These are phyloP conservation scores for Ulvella scutata DNA, from an alignment of 139 green algal species.

Conservation along the genomic window DNA sequence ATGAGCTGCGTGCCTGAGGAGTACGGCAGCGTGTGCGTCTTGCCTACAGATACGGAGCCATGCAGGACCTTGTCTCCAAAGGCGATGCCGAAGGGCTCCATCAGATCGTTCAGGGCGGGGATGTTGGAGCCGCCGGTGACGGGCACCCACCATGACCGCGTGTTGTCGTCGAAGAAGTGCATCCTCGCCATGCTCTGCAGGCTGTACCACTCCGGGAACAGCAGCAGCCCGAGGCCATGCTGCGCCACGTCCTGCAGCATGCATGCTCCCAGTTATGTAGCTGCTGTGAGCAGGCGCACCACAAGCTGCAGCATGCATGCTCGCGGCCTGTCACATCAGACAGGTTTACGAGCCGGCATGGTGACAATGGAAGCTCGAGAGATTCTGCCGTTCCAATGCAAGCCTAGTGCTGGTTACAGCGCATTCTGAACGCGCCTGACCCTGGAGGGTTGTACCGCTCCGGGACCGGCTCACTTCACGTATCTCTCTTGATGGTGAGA, in stretches of 20 bases:
- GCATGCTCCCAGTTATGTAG: too few relatives aligned
- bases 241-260: constrained; percentile 6
- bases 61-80: constrained; percentile 58
- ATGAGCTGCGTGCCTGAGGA: constrained; percentile 10
- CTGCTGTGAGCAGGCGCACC: too few relatives aligned
- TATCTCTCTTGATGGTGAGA: too few relatives aligned
- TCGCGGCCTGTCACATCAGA: too few relatives aligned
- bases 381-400: too few relatives aligned
- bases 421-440: too few relatives aligned
- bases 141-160: constrained; percentile 72
- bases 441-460: too few relatives aligned
- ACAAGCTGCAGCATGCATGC: too few relatives aligned
- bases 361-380: too few relatives aligned
- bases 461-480: constrained; percentile 30
- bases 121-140: constrained; percentile 85
- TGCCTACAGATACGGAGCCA: constrained; percentile 16
- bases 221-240: constrained; percentile 57
- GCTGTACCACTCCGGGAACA: constrained; percentile 97
- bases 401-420: too few relatives aligned
- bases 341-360: too few relatives aligned
- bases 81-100: constrained; percentile 59
- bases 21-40: neutral
- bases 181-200: constrained; percentile 57
- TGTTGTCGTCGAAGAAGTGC: constrained; percentile 99
- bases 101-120: constrained; percentile 89